Base-by-base conservation (phyloP, 2,329 filamentous ascomycete species). In the Huntiella savannae region DNA sequence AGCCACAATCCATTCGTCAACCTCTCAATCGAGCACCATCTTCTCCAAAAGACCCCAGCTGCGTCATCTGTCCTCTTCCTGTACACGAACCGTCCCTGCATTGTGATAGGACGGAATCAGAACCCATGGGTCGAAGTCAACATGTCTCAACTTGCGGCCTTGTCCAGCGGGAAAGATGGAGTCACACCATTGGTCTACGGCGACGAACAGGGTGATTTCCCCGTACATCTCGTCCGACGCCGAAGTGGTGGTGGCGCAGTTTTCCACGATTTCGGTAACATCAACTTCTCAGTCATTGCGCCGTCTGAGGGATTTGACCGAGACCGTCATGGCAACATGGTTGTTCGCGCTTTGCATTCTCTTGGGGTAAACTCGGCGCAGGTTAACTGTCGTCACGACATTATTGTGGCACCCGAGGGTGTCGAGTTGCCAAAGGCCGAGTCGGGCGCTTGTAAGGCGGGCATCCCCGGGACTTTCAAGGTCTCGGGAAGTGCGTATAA, bases 121-220 rank as follows among this genome's bases (percentile, higher is more conserved):
- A 98, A 98, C 60, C 91, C 91, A 46, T 98, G 88, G 91, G 70
- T 84, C 6, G 91, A 98, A 64, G 77, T 84, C 51, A 83, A 93
- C 58, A 69, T 95, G 6, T 63, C 63, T 35, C 66, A 75, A 1
- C 64, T 93, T 4, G 45, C 50, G 19, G 32, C 16, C 34, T 50
- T 16, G 15, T 19, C 17, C 17, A 37, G 38, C 13, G 5, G 28
- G 19, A n/a, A 12, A 22, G 22, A 5, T 32, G 6, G 35, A 33
- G 11, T 10, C 34, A 19, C 13, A 48, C 22, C n/a, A 16, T 36
- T 32, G 5, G 19, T 41, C 43, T 17, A 15, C 12, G 16, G 43
- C 5, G 11, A 15, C n/a, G 15, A 32, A 32, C 28, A 42, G 8
- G 35, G 35, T 10, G 28, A 41, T 6, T 16, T 41, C 13, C 34